Percentiles rank a stretch among this genome's conserved stretches.
Evolutionary conservation across 192 early-diverging fungal genomes (phyloP).

Genomic region (Backusella mclennaniae): DNA sequence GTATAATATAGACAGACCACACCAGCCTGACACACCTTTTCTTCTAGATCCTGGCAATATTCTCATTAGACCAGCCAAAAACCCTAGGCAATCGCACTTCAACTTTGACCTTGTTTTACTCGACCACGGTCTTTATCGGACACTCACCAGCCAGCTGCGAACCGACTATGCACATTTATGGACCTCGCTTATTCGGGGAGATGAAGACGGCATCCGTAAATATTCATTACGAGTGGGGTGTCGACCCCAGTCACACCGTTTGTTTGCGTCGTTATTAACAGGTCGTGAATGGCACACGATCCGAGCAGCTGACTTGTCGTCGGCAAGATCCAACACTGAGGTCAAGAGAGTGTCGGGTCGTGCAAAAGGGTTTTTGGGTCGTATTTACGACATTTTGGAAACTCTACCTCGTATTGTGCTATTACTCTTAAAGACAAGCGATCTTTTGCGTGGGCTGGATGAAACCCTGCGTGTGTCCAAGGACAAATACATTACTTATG

Average conservation of each 20-base stretch:
- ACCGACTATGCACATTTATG: constrained; percentile 90
- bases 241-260: constrained; percentile 75
- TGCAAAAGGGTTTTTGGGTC: constrained; percentile 57
- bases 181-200: constrained; percentile 81
- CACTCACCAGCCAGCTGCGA: constrained; percentile 64
- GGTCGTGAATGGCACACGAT: constrained; percentile 85
- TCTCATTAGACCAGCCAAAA: constrained; percentile 58
- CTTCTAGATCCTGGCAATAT: constrained; percentile 78
- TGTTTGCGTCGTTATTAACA: constrained; percentile 88
- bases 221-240: constrained; percentile 58
- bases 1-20: no score
- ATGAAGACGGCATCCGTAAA: constrained; percentile 67
- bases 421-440: constrained; percentile 89
- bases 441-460: constrained; percentile 75
- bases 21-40: neutral
- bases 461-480: constrained; percentile 36
- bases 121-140: constrained; percentile 90
- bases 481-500: constrained; percentile 24
- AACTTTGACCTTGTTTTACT: constrained; percentile 90
- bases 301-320: constrained; percentile 29
- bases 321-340: constrained; percentile 46
- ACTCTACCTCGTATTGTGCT: constrained; percentile 80
- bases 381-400: constrained; percentile 80
- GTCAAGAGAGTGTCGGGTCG: constrained; percentile 51
- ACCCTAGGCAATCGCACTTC: constrained; percentile 41